Conservation (phyloP, 2,329 filamentous ascomycete genomes). For the Cadophora sp. region DNA sequence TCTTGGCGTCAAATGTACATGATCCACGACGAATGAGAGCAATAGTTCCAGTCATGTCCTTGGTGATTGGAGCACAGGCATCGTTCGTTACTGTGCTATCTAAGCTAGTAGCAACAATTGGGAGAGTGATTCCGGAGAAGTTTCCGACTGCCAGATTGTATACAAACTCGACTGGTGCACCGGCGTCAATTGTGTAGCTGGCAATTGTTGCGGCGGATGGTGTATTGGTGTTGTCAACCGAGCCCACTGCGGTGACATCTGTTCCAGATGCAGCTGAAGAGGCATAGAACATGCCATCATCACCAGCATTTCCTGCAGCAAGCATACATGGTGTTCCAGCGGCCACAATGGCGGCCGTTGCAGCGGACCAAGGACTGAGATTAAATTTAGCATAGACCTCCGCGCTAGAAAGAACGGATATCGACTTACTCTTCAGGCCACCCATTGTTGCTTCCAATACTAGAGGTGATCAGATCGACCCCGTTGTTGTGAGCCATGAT, state of each 20-base stretch:
- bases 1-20: constrained; percentile 23
- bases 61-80: constrained; percentile 13
- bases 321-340: constrained; percentile 18
- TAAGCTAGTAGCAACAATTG: constrained; percentile 13
- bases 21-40: constrained; percentile 23
- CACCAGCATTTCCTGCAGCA: constrained; percentile 14
- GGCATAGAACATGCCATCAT: constrained; percentile 13
- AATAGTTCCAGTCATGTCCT: constrained; percentile 15
- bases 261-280: constrained; percentile 2
- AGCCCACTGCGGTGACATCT: constrained; percentile 14
- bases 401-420: background rate
- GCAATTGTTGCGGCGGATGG: background rate
- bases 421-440: constrained; percentile 21
- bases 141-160: constrained; percentile 8
- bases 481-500: constrained; percentile 25
- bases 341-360: constrained; percentile 12
- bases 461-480: constrained; percentile 26
- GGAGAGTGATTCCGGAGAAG: constrained; percentile 4
- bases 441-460: constrained; percentile 18
- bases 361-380: constrained; percentile 13
- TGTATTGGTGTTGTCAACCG: constrained; percentile 15
- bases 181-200: constrained; percentile 4
- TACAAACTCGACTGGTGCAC: background rate
- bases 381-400: background rate
- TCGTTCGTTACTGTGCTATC: constrained; percentile 12